phyloP scores from a whole-genome alignment of 345 rosid genomes.

The Toxicodendron radicans region DNA sequence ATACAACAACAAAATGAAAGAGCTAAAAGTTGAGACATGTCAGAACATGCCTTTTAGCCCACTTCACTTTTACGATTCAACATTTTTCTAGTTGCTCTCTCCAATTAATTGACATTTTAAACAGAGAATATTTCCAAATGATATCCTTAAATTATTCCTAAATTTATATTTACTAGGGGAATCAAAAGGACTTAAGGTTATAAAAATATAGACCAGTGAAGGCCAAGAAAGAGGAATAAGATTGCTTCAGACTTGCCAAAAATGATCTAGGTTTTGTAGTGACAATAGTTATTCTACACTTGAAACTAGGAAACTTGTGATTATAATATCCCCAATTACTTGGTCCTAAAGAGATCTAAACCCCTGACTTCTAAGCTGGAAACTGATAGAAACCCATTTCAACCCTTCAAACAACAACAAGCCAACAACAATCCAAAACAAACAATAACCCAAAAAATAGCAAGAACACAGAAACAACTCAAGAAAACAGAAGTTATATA shows the following conservation, averaged over 20 bases:
- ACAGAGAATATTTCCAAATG: not conserved
- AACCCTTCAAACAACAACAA: no score
- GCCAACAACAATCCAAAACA: no score
- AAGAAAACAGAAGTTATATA: no score
- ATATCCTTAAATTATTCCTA: not conserved
- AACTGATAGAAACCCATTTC: no score
- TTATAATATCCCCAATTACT: not conserved
- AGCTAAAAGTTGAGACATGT: not conserved
- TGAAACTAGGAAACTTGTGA: not conserved
- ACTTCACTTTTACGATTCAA: not conserved
- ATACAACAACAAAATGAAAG: not conserved
- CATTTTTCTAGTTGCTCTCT: not conserved
- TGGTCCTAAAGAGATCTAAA: not conserved
- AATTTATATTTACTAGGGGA: no score
- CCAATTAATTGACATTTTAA: not conserved
- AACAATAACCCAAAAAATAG: no score
- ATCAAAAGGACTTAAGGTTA: no score
- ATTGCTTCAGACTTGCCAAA: not conserved
- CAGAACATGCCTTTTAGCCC: not conserved
- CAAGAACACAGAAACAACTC: no score
- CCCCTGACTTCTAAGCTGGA: not conserved
- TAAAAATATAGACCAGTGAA: no score
- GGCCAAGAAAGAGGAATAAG: not conserved
- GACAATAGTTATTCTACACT: not conserved
- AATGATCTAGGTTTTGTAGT: not conserved